phyloP scores from a whole-genome alignment of 768 basidiomycete species.

The Coprinopsis strossmayeri region DNA sequence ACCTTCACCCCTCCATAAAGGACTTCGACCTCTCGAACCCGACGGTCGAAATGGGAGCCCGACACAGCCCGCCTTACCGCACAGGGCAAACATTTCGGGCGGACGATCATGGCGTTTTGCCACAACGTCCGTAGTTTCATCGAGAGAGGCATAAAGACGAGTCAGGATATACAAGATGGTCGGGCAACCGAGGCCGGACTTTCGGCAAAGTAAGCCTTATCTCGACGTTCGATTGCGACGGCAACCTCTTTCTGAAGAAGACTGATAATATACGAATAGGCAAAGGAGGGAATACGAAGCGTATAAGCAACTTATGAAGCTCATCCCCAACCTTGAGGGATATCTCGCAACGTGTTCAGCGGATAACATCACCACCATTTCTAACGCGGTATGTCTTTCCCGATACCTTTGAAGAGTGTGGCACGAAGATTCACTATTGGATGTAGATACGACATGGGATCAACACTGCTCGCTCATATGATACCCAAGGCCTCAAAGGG shows the following conservation, averaged over 20 bases:
- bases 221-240: neutral
- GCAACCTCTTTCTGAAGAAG: neutral
- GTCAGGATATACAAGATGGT: neutral
- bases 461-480: slow-evolving; percentile 9
- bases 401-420: too few relatives aligned
- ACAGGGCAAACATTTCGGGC: neutral
- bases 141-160: neutral
- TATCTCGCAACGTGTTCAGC: neutral
- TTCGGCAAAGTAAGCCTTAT: neutral
- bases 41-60: too few relatives aligned
- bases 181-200: neutral
- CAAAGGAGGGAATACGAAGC: neutral
- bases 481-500: slow-evolving; percentile 7
- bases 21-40: too few relatives aligned
- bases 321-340: neutral
- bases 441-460: slow-evolving; percentile 13
- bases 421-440: neutral
- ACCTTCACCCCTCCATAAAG: too few relatives aligned
- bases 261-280: neutral
- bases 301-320: neutral
- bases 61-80: too few relatives aligned
- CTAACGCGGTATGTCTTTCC: neutral
- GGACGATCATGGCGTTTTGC: neutral
- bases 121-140: neutral
- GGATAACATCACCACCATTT: neutral